Percentiles rank a stretch among this genome's conserved stretches.
phyloP scores from a whole-genome alignment of 2,329 filamentous ascomycete genomes.

The Alternaria sp. region DNA sequence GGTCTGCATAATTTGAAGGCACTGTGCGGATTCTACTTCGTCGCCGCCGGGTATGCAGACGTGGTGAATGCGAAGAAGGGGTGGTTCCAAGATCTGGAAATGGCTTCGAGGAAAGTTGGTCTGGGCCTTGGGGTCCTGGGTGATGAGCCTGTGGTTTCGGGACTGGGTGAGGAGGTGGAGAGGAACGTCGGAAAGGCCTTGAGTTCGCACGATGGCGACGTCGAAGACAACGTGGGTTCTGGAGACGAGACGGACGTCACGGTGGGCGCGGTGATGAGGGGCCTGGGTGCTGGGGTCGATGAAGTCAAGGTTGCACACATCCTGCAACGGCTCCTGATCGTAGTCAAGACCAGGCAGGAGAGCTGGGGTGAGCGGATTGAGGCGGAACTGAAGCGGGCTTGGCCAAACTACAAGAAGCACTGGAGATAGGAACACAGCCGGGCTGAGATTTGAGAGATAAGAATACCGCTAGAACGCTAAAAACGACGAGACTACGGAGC shows the following conservation, averaged over 20 bases:
- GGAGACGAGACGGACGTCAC: not conserved
- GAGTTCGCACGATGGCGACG: not conserved
- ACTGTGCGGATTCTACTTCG: not conserved
- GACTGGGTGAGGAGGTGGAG: not conserved
- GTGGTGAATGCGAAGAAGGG: not conserved
- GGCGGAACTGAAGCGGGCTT: not conserved
- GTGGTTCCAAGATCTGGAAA: not conserved
- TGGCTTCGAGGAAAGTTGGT: not conserved
- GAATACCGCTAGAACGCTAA: constrained; percentile 9
- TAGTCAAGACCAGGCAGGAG: not conserved
- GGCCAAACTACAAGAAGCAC: not conserved
- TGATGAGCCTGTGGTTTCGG: not conserved
- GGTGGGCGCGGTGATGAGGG: not conserved
- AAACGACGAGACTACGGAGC: not conserved
- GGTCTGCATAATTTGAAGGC: not conserved
- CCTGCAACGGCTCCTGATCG: not conserved
- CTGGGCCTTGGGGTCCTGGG: not conserved
- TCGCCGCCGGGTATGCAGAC: not conserved
- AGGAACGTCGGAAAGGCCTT: not conserved
- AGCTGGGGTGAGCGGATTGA: not conserved
- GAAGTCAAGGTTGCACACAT: not conserved
- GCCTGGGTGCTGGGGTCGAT: not conserved
- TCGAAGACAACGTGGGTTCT: not conserved
- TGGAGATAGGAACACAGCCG: not conserved
- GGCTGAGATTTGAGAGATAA: not conserved